Evolutionary conservation across 352 stramenopile genomes (phyloP).

Genomic region (Halophytophthora polymorphica): DNA sequence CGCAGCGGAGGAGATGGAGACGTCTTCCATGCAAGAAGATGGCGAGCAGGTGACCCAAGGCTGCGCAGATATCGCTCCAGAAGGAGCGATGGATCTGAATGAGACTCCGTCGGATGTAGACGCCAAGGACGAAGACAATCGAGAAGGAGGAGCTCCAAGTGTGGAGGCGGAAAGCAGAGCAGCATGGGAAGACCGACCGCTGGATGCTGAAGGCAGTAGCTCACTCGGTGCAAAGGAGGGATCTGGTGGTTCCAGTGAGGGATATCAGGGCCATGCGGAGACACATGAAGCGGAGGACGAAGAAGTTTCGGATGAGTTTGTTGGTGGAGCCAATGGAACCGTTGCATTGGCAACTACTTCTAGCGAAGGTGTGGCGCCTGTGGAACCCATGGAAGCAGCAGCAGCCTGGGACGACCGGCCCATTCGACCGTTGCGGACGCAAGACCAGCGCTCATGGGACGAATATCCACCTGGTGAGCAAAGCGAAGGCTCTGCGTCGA

Average conservation of each 20-base stretch:
- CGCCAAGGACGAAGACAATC: background rate
- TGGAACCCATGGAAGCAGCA: background rate
- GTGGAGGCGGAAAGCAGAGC: background rate
- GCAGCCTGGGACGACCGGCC: conserved; percentile 14
- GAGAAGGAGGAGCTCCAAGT: background rate
- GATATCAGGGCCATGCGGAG: background rate
- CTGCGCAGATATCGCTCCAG: background rate
- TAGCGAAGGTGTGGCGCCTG: background rate
- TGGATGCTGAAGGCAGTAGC: background rate
- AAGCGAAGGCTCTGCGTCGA: background rate
- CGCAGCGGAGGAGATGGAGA: background rate
- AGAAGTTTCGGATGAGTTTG: background rate
- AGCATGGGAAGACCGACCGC: conserved; percentile 16
- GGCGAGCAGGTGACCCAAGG: background rate
- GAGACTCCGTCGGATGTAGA: background rate
- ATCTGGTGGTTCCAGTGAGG: background rate
- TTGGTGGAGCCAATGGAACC: background rate
- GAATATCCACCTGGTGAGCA: background rate
- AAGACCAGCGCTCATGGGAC: background rate
- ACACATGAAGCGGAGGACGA: background rate
- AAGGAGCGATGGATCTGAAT: background rate
- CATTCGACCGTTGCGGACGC: conserved; percentile 7
- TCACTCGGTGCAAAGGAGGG: background rate
- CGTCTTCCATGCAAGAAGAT: background rate
- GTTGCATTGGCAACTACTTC: background rate